Base-by-base conservation (phyloP, 108 stramenopile species). In the Cylindrotheca closterium region DNA sequence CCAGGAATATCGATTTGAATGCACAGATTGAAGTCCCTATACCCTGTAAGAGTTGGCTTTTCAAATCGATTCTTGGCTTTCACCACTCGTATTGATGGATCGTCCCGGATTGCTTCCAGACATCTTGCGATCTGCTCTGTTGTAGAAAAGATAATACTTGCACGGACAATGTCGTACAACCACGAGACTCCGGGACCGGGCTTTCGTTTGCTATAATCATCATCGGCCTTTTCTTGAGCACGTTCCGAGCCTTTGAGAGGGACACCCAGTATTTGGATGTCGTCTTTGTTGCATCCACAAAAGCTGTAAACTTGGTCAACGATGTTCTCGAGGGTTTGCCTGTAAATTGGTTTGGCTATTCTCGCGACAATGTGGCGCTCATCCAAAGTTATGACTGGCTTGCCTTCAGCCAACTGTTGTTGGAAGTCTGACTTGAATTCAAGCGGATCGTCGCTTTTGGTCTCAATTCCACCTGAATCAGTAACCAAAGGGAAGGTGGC, bases 161-260 rank as follows among this genome's bases (percentile, higher is more conserved):
- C 59, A 1, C 73, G 65, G 0, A 67, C 59, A 37, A 74, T 58
- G 34, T 74, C 73, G 34, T 62, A 67, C 22, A 74, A 47, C 73
- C 73, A 74, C 18, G 73, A 74, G 26, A 63, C 65, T 1, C 58
- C 54, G 12, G 73, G 73, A 27, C 73, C 66, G 15, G 66, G 73
- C 27, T 19, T 0, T 7, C 73, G 59, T 25, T 57, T 26, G 2
- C 10, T 25, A 49, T 74, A 74, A 42, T 74, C 73, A 26, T 46
- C 19, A n/a, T 62, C 33, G 0, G 66, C 65, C 34, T 74, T 74
- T 15, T 61, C 60, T 18, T 54, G 62, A 17, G 73, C 66, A 21
- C 51, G 42, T 22, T 62, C 52, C 1, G 65, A 60, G 28, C 51
- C 58, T 51, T 74, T 74, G 45, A 74, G 28, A 17, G 66, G 53